Base-by-base conservation (phyloP, 208 protist species). In the Crithidia fasciculata region DNA sequence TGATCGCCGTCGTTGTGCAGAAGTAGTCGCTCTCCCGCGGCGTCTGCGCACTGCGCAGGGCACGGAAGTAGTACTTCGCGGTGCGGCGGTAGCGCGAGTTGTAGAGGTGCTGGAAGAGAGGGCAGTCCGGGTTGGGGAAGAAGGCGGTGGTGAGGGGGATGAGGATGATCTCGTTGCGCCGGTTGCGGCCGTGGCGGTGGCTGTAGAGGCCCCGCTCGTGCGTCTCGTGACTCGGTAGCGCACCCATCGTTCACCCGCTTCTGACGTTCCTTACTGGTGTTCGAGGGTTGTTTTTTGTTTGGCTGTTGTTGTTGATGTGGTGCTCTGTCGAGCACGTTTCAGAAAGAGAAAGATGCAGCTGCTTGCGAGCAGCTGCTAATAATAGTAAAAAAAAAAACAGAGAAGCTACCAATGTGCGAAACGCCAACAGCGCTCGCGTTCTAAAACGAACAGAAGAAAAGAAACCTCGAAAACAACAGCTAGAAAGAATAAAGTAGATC, bases 51-150 rank as follows among this genome's bases (percentile, higher is more conserved):
- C 74, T 69, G 54, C 89, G 89, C 57, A 90, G 61, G 12, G 81
- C 78, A 47, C 89, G 79, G 45, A 85, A 92, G 74, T 94, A 94
- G 67, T 94, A 94, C 80, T 94, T 94, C 7, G 85, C 87, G n/a
- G 89, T 91, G 49, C 86, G 86, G 6, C 80, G 86, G 49, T 89
- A 83, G 3, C 89, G 80, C 3, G 86, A 70, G 60, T 83, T 70
- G 65, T 77, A 88, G 16, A 94, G 62, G 41, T 84, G 75, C 73
- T 75, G 71, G 68, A 94, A 94, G 4, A 94, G 78, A 13, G 79
- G 69, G 72, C 86, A 94, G 68, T 89, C 75, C 9, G 74, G 60
- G 72, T 66, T 69, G n/a, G 84, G 86, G 53, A 94, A 94, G 69
- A 90, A 94, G 19, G 78, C 74, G 0, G 66, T 71, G 2, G 89